Evolutionary conservation across 495 filamentous ascomycete genomes (phyloP).

Genomic region (Penicillium taxi): DNA sequence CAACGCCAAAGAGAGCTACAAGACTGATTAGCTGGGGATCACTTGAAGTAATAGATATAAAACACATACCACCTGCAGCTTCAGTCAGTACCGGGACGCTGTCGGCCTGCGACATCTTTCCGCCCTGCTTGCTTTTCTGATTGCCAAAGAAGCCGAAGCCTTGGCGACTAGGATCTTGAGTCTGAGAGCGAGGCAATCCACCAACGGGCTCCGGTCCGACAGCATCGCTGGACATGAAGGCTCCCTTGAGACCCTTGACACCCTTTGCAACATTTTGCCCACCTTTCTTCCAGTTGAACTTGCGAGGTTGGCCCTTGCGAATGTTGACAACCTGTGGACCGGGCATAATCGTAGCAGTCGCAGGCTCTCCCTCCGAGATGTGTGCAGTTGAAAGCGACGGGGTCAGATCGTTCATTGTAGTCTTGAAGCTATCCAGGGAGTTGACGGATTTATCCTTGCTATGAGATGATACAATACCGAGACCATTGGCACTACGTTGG

Average conservation of each 20-base stretch:
- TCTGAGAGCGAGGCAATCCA: constrained; percentile 40
- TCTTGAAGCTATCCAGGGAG: constrained; percentile 50
- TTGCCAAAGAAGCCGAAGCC: constrained; percentile 71
- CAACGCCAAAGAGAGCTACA: constrained; percentile 79
- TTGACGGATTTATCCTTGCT: constrained; percentile 64
- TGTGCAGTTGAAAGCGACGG: constrained; percentile 49
- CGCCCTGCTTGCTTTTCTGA: constrained; percentile 41
- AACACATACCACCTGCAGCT: constrained; percentile 38
- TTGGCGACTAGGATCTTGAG: constrained; percentile 50
- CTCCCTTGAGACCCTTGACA: constrained; percentile 86
- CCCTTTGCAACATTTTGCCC: constrained; percentile 89
- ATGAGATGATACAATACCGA: constrained; percentile 78
- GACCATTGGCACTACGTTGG: constrained; percentile 55
- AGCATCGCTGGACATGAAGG: constrained; percentile 51
- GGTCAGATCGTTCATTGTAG: constrained; percentile 41
- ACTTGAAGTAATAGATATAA: neutral
- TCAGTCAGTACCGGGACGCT: constrained; percentile 49
- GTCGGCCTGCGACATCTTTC: constrained; percentile 46
- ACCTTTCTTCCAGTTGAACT: constrained; percentile 98
- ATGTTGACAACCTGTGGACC: constrained; percentile 89
- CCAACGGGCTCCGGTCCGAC: constrained; percentile 35
- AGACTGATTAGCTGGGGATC: neutral
- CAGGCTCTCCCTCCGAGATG: constrained; percentile 55
- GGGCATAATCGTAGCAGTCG: constrained; percentile 58
- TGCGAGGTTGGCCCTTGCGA: constrained; percentile 82